Evolutionary conservation across 2,329 filamentous ascomycete species (phyloP).

Genomic region (Aspergillus glaucus): DNA sequence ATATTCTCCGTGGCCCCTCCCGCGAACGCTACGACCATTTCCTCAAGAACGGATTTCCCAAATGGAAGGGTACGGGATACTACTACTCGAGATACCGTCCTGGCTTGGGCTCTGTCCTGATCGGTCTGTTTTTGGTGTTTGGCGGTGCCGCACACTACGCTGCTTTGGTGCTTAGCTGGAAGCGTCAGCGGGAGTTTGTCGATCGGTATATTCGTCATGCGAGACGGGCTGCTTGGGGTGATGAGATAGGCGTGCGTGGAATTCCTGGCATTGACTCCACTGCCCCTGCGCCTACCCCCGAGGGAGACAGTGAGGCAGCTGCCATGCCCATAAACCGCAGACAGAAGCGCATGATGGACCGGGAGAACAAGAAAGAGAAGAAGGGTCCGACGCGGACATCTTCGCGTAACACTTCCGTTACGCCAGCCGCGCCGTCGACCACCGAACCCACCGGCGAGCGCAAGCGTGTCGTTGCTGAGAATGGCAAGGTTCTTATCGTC

Average conservation of each 20-base stretch:
- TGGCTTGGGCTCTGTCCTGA: slow-evolving; percentile 75
- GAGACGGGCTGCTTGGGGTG: slow-evolving; percentile 81
- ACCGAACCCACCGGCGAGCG: slow-evolving; percentile 60
- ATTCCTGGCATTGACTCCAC: slow-evolving; percentile 60
- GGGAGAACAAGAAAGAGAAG: slow-evolving; percentile 63
- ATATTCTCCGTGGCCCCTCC: slow-evolving; percentile 73
- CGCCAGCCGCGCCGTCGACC: slow-evolving; percentile 49
- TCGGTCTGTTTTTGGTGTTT: slow-evolving; percentile 73
- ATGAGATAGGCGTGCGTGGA: slow-evolving; percentile 59
- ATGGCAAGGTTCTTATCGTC: slow-evolving; percentile 90
- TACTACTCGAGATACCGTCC: slow-evolving; percentile 94
- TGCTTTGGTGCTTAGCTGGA: slow-evolving; percentile 78
- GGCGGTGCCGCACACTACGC: slow-evolving; percentile 85
- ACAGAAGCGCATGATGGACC: slow-evolving; percentile 83
- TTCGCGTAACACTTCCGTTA: slow-evolving; percentile 17
- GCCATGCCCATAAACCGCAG: slow-evolving; percentile 68
- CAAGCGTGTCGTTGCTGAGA: slow-evolving; percentile 85
- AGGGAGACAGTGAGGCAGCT: slow-evolving; percentile 43
- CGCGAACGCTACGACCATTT: slow-evolving; percentile 94
- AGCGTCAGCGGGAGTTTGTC: slow-evolving; percentile 84
- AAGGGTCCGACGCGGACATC: slow-evolving; percentile 35
- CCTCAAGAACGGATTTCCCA: slow-evolving; percentile 83
- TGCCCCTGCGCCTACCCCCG: slow-evolving; percentile 37
- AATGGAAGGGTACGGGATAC: slow-evolving; percentile 96
- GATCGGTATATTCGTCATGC: slow-evolving; percentile 88